Base-by-base conservation (phyloP, 2,329 filamentous ascomycete genomes). In the Scopulariopsis brevicaulis region DNA sequence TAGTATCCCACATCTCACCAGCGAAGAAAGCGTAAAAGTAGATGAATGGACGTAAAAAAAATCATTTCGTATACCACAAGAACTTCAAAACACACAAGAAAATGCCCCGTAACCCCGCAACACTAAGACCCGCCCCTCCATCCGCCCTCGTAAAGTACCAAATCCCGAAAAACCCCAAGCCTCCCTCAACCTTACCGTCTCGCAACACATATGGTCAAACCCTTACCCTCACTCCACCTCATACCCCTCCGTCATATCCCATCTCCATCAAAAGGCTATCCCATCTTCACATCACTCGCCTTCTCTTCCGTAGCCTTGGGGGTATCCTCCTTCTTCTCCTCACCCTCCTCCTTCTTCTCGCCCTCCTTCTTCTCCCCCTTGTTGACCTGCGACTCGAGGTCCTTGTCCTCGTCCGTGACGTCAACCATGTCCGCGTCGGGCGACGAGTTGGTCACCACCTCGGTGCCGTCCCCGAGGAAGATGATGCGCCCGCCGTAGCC, bases 371-470 rank as follows among this genome's bases (percentile, higher is more conserved):
- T 56, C 43, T 57, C 59, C 22, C 55, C 56, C 35, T 89, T 92
- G 69, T 83, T 82, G 61, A 94, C 88, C 75, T 96, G 90, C 71
- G 87, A 92, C 63, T 83, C 86, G 62, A 92, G 79, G 69, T 96
- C 91, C 71, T 90, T 89, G 68, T 95, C 89, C 68, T 95, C 90
- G 69, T 90, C 87, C 66, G 76, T 72, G 68, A 91, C 86, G 71
- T 96, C 90, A 74, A 96, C 96, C 86, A 96, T 93, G 67, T 96
- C 91, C 63, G 88, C 85, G 69, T 96, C 91, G 72, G 91, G 86
- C 70, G 88, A 37, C 34, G 55, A 88, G 73, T 94, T 90, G 65
- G 90, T 90, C 68, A 92, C 79, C 70, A 96, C 84, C 77, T 96
- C 92, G 67, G 90, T 96, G 67, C 93, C 94, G 77, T 97, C 92